These are phyloP conservation scores for Daldinia caldariorum DNA, from an alignment of 495 filamentous ascomycete genomes.

Conservation along the genomic window DNA sequence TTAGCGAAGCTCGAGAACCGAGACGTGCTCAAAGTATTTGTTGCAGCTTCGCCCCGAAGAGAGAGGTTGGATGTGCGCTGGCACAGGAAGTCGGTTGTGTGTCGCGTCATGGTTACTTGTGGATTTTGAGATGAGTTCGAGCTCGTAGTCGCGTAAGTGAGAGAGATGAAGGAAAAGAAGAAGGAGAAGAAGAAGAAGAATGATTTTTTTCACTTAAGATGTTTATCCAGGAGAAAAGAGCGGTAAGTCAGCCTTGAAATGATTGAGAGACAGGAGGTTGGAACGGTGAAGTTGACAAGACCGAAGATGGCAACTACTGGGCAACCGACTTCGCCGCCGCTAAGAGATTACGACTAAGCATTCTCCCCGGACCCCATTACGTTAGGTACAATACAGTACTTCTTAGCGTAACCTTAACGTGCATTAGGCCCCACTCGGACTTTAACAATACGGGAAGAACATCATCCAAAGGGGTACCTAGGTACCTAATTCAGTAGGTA, in stretches of 20 bases:
- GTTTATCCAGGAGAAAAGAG: background rate
- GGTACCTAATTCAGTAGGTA: too few species aligned
- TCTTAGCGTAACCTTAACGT: too few species aligned
- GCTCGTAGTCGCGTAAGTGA: background rate
- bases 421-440: too few species aligned
- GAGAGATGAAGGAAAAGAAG: background rate
- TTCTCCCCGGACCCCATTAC: constrained; percentile 2
- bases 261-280: constrained; percentile 22
- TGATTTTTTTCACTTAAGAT: background rate
- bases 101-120: constrained; percentile 50
- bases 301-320: background rate
- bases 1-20: constrained; percentile 47
- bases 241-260: background rate
- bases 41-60: constrained; percentile 45
- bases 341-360: constrained; percentile 2
- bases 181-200: background rate
- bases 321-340: background rate
- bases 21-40: constrained; percentile 22
- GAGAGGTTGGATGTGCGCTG: constrained; percentile 54
- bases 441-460: too few species aligned
- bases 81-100: constrained; percentile 55
- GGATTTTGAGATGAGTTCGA: background rate
- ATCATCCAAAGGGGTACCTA: too few species aligned
- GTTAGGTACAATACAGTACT: too few species aligned
- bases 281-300: constrained; percentile 18